Evolutionary conservation across 345 rosid genomes (phyloP).

Genomic region (Rhizophora apiculata): DNA sequence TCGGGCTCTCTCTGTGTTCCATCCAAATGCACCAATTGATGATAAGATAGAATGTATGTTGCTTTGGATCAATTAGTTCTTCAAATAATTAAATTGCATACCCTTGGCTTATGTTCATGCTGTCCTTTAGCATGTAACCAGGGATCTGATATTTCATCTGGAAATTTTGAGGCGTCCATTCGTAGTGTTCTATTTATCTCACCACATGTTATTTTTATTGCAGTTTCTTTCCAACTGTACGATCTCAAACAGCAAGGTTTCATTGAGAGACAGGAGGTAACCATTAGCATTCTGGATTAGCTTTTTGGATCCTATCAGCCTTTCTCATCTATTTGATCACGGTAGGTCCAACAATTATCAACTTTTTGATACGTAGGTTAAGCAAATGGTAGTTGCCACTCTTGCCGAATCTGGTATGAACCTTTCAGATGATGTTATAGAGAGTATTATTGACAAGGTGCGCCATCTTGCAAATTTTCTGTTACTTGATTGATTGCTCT

Average conservation of each 20-base stretch:
- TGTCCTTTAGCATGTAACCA: neutral
- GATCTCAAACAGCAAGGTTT: slow-evolving; percentile 99
- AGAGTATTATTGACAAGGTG: slow-evolving; percentile 95
- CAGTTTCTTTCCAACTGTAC: slow-evolving; percentile 95
- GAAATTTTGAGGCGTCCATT: neutral
- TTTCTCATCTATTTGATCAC: neutral
- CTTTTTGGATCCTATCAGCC: neutral
- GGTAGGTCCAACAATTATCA: neutral
- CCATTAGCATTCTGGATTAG: neutral
- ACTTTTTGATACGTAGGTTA: slow-evolving; percentile 50
- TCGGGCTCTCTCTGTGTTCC: slow-evolving; percentile 96
- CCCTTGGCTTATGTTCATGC: neutral
- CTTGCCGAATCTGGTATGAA: slow-evolving; percentile 99
- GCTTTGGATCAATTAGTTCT: slow-evolving; percentile 1
- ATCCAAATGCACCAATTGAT: slow-evolving; percentile 92
- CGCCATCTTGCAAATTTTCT: neutral
- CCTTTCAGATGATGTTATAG: slow-evolving; percentile 83
- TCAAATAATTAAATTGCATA: neutral
- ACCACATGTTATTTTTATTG: slow-evolving; percentile 15
- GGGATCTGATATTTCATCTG: neutral
- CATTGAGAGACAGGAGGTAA: slow-evolving; percentile 96
- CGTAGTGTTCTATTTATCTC: slow-evolving; percentile 5
- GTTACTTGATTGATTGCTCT: neutral
- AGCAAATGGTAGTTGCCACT: slow-evolving; percentile 99
- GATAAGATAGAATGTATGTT: slow-evolving; percentile 86